Percentiles rank a stretch among this genome's conserved stretches.
These are phyloP conservation scores for Penicillium nucicola DNA, from an alignment of 495 filamentous ascomycete genomes.

Conservation along the genomic window DNA sequence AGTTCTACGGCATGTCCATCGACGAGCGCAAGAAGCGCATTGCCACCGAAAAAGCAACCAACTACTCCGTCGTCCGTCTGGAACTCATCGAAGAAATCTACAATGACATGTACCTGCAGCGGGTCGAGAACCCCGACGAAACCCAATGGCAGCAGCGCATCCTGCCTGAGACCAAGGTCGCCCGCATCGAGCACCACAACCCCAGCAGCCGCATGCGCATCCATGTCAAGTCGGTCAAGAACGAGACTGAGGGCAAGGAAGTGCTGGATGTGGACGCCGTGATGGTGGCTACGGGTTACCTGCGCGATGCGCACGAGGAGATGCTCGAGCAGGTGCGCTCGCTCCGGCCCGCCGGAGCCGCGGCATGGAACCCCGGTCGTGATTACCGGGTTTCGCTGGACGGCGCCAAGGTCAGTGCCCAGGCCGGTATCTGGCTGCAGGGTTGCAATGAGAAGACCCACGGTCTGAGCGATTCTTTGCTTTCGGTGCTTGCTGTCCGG, in stretches of 20 bases:
- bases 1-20: slow-evolving; percentile 61
- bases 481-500: slow-evolving; percentile 72
- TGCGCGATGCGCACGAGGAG: slow-evolving; percentile 71
- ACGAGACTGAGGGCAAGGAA: slow-evolving; percentile 45
- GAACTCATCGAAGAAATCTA: slow-evolving; percentile 86
- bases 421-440: slow-evolving; percentile 85
- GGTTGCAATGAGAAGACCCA: slow-evolving; percentile 92
- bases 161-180: slow-evolving; percentile 60
- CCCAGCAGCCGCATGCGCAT: slow-evolving; percentile 40
- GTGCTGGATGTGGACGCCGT: slow-evolving; percentile 72
- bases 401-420: slow-evolving; percentile 54
- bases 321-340: slow-evolving; percentile 62
- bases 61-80: slow-evolving; percentile 89
- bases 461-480: slow-evolving; percentile 77
- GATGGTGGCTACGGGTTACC: slow-evolving; percentile 87
- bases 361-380: slow-evolving; percentile 42
- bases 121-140: slow-evolving; percentile 65
- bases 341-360: slow-evolving; percentile 55
- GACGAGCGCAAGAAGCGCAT: slow-evolving; percentile 62
- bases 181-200: slow-evolving; percentile 51
- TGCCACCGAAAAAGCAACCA: slow-evolving; percentile 68
- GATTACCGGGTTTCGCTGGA: slow-evolving; percentile 75
- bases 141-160: slow-evolving; percentile 78
- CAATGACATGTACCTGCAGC: slow-evolving; percentile 78
- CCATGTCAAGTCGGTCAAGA: slow-evolving; percentile 28